phyloP scores from a whole-genome alignment of 2,329 filamentous ascomycete species.

The Alternaria hordeiaustralica region DNA sequence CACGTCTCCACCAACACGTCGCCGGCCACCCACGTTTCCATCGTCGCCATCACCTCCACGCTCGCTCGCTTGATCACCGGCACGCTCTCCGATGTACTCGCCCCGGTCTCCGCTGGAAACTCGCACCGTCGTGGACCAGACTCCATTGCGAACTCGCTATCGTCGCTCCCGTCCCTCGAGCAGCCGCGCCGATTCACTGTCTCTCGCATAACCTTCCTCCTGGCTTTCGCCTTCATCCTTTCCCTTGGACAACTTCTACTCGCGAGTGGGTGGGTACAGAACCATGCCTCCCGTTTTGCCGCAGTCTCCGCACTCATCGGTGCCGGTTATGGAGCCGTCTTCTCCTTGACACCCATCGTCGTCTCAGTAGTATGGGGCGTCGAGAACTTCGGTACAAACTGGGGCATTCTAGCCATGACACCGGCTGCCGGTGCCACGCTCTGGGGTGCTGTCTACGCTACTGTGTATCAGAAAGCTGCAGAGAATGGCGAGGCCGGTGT shows the following conservation, averaged over 20 bases:
- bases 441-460: constrained; percentile 90
- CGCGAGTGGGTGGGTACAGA: constrained; percentile 75
- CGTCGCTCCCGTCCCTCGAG: constrained; percentile 38
- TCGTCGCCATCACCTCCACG: constrained; percentile 89
- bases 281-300: constrained; percentile 81
- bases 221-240: constrained; percentile 81
- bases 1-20: constrained; percentile 65
- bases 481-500: constrained; percentile 44
- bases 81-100: constrained; percentile 85
- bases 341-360: constrained; percentile 87
- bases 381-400: constrained; percentile 98
- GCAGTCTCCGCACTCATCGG: constrained; percentile 84
- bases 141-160: constrained; percentile 51
- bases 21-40: constrained; percentile 87
- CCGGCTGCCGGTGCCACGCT: constrained; percentile 86
- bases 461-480: constrained; percentile 75
- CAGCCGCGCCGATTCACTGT: constrained; percentile 59
- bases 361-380: constrained; percentile 98
- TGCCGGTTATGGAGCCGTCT: constrained; percentile 90
- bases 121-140: constrained; percentile 61
- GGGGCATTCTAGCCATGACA: constrained; percentile 92
- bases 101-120: constrained; percentile 61
- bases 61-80: constrained; percentile 89
- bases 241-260: constrained; percentile 80
- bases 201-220: constrained; percentile 80